Evolutionary conservation across 352 stramenopile genomes (phyloP), one percentile per base, ranked within the genome.

Genomic region (Globisporangium abappressorium): DNA sequence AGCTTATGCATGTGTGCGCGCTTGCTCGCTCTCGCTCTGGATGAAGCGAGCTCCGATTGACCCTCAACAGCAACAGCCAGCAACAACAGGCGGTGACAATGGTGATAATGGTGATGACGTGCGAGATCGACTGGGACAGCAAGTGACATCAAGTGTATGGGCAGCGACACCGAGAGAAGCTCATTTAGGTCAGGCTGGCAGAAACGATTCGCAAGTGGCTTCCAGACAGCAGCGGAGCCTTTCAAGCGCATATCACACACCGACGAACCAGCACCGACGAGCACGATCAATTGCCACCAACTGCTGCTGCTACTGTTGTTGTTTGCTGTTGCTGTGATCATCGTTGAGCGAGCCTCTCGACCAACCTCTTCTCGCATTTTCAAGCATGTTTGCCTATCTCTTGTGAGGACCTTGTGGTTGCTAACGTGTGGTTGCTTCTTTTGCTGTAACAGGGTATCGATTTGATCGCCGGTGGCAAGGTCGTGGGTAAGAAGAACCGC

Each of bases 391-490:
- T 7, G 20, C 5, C 30, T 43, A 22, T 61, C 6, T 18, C 15
- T 11, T 43, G 20, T 24, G 49, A 28, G 6, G n/a, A 56, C 49
- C 43, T 24, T 24, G 9, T 22, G 38, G 24, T 65, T 33, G 64
- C 64, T 70, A 34, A 70, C 20, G 43, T 54, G 36, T 60, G 34
- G 43, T 28, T 68, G 28, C 18, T 14, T 33, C 1, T 34, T 47
- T 65, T 30, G n/a, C 9, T 55, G 34, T 58, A 49, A 66, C 72
- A 96, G 98, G 98, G 98, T 97, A 99, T 99, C 81, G 98, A 99
- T 98, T 87, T 99, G 76, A 97, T 99, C 84, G 97, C 97, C 75
- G 98, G 98, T 87, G 98, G 98, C 82, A 98, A 98, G 84, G 93
- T 98, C 80, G 90, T 97, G 59, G 97, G 97, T 65, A 98, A 99